Base-by-base conservation (phyloP, 768 basidiomycete species). In the Lactifluus pinguis region DNA sequence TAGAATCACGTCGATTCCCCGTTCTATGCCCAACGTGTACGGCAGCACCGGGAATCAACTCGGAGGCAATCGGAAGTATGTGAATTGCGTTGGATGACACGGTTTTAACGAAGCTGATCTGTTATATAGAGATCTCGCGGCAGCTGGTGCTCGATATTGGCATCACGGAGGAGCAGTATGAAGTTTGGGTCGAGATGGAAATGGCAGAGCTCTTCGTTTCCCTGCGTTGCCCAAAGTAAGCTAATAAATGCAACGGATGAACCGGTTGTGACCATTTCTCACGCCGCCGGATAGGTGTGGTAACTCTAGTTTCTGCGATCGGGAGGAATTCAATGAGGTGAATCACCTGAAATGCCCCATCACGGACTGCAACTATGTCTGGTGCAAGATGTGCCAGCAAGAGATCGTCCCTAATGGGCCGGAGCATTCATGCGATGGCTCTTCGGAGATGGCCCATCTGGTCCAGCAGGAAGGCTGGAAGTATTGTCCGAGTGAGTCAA, bases 21-120 rank as follows among this genome's bases (percentile, higher is more conserved):
- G 80, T 87, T 25, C 66, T 79, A 13, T 87, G 85, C 68, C 86
- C 85, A 1, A 66, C 77, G 38, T 87, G 86, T 63, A 71, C 73
- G n/a, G 69, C 74, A 19, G 69, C 10, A 50, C 68, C 30, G 39
- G 21, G 14, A 55, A 57, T 34, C 15, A 38, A 41, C 39, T 15
- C 61, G 13, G 56, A 54, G 13, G 65, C 70, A 10, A 73, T 73
- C 29, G 70, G 71, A 47, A 73, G 76, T 76, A 68, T 61, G 73
- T 7, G 30, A 30, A 30, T 11, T 8, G 19, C 10, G 17, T 4
- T 6, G 6, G 11, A 17, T 45, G 17, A 3, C 11, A 15, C 14
- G 14, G 17, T 21, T 59, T 59, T 53, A 41, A 25, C 32, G 29
- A 32, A 38, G 17, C 13, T 29, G n/a, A 34, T 39, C 15, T 6